Conservation (phyloP, 1,284 basidiomycete genomes). For the Moesziomyces parantarcticus region DNA sequence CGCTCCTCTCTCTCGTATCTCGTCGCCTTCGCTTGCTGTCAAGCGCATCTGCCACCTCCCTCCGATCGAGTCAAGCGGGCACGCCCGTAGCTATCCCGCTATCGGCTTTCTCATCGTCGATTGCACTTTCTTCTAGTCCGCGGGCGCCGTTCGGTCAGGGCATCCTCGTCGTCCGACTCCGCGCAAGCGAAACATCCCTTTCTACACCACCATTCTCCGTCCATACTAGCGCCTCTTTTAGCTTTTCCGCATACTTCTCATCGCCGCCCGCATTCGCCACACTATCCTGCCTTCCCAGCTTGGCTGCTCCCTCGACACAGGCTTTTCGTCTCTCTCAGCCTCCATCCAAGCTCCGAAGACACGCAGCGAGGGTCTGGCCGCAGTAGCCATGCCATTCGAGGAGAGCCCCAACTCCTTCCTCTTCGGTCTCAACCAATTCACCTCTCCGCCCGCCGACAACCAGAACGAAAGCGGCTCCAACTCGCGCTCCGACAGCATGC, state of each 20-base stretch:
- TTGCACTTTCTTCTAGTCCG: neutral
- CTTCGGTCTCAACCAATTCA: slow-evolving; percentile 62
- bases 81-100: neutral
- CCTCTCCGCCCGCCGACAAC: slow-evolving; percentile 40
- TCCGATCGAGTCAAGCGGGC: neutral
- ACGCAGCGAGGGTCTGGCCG: slow-evolving; percentile 12
- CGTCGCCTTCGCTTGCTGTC: neutral
- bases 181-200: neutral
- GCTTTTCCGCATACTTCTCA: neutral
- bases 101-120: neutral
- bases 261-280: neutral
- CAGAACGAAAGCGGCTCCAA: slow-evolving; percentile 34
- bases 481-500: slow-evolving; percentile 45
- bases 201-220: neutral
- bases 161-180: neutral
- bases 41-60: neutral
- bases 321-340: no score
- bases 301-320: no score
- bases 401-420: slow-evolving; percentile 60
- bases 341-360: no score
- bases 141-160: neutral
- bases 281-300: no score
- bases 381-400: slow-evolving; percentile 48
- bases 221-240: neutral
- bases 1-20: slow-evolving; percentile 12